Evolutionary conservation across 352 stramenopile genomes (phyloP), one percentile per base, ranked within the genome.

Genomic region (Blastocystis sp.): DNA sequence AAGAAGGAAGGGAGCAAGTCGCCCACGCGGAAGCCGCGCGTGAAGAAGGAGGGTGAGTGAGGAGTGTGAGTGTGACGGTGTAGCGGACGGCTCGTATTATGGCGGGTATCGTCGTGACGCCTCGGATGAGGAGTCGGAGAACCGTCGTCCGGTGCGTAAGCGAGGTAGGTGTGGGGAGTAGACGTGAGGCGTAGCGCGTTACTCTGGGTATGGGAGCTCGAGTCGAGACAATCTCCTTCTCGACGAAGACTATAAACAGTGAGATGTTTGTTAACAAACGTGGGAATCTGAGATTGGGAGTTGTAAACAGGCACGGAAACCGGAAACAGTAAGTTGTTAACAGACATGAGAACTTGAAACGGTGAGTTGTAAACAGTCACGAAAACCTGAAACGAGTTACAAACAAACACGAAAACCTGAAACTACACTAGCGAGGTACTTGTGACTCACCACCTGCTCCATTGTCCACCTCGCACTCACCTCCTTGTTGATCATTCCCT

Each of bases 181-280:
- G 26, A 59, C 24, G n/a, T 85, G 59, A 85, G 33, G 55, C 10
- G 31, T 69, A 85, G 74, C 74, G 13, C 16, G 60, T 3, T 85
- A 85, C 70, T 85, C 74, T 26, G 61, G 74, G n/a, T 85, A 85
- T 85, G 74, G 74, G 2, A 31, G 55, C 45, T 39, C 45, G n/a
- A 66, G 61, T 69, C 13, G 41, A n/a, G 50, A 85, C 29, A 85
- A 39, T 41, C 16, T 55, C 6, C 45, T 85, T 33, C 19, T 85
- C 13, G 31, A 67, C 51, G 74, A 85, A 55, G 74, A 85, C n/a
- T 74, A 74, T 74, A 3, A 74, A 74, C 24, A 35, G 37, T 74
- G 37, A 9, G n/a, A 41, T 74, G 63, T 74, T 33, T 74, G 63
- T 74, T 74, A 55, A 55, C 45, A 55, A 55, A 55, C 45, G 16